Evolutionary conservation across 345 rosid genomes (phyloP), one percentile per base, ranked within the genome.

Genomic region (Noccaea caerulescens): DNA sequence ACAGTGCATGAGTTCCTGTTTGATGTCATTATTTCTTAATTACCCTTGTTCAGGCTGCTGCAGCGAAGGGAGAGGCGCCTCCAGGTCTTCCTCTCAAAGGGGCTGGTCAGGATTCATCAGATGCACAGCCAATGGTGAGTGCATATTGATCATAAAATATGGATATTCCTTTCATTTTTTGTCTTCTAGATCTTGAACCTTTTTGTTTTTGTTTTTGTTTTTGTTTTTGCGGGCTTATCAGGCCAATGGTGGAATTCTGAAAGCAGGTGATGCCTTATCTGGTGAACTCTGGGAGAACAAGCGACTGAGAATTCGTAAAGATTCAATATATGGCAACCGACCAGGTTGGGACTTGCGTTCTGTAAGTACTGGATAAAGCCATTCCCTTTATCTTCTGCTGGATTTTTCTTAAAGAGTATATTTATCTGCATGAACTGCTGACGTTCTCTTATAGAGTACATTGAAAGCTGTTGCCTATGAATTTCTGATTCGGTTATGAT

Each of bases 31-130:
- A 16, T 43, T 58, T 27, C 58, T 59, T 27, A 66, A 43, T 18
- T 69, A 36, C 52, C 53, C 41, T 72, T 46, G 42, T 79, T 82
- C 86, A 95, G 99, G 98, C 97, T 76, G 98, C 98, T 68, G 97
- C 98, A 46, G 99, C 98, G 8, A 95, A 95, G 84, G 98, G 99
- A 78, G 99, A 95, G 84, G 98, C 99, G 61, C 99, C 98, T 81
- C 96, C 90, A 42, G 99, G 99, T 72, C 96, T 95, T 62, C 99
- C 98, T 81, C 79, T 95, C 53, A 95, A 95, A 80, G 96, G 98
- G 63, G 98, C 96, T 67, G 98, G 97, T 70, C 98, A 89, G 81
- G 93, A 91, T 83, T 88, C 99, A 50, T 86, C 98, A 58, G 98
- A 94, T 76, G 84, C 91, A 64, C 87, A 87, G 69, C 89, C 89